A percentile compares a stretch with the other conserved stretches of the same genome.
These are phyloP conservation scores for Fusarium redolens DNA, from an alignment of 2,329 filamentous ascomycete species.

Conservation along the genomic window DNA sequence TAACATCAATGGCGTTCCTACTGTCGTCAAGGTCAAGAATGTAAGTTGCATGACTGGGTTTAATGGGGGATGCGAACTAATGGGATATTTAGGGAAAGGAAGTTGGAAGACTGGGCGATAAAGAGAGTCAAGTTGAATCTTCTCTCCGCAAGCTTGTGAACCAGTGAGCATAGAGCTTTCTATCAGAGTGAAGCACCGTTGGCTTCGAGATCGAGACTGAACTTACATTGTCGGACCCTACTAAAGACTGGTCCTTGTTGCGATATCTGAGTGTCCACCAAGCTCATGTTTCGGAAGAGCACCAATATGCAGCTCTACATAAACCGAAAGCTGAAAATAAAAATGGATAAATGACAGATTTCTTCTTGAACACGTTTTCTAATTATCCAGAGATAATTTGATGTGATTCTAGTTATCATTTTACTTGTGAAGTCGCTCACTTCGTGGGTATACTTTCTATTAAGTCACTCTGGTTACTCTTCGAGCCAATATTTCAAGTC, in stretches of 20 bases:
- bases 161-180: neutral
- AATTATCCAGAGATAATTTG: fast-evolving
- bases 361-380: fast-evolving
- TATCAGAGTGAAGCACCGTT: too few species aligned
- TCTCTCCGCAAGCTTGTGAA: conserved; percentile 35
- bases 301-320: neutral
- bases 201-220: fast-evolving
- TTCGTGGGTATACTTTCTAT: fast-evolving
- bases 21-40: conserved; percentile 42
- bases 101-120: conserved; percentile 41
- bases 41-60: neutral
- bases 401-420: fast-evolving
- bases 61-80: neutral
- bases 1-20: conserved; percentile 45
- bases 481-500: fast-evolving
- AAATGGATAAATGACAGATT: fast-evolving
- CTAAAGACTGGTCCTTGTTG: fast-evolving
- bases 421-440: fast-evolving
- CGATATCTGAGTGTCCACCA: fast-evolving
- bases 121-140: conserved; percentile 45
- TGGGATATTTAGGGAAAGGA: conserved; percentile 35
- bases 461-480: fast-evolving
- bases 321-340: fast-evolving
- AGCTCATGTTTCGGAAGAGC: fast-evolving
- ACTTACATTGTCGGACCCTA: fast-evolving